Percentiles rank a stretch among this genome's conserved stretches.
These are phyloP conservation scores for Bipolaris bicolor DNA, from an alignment of 2,329 filamentous ascomycete species.

Conservation along the genomic window DNA sequence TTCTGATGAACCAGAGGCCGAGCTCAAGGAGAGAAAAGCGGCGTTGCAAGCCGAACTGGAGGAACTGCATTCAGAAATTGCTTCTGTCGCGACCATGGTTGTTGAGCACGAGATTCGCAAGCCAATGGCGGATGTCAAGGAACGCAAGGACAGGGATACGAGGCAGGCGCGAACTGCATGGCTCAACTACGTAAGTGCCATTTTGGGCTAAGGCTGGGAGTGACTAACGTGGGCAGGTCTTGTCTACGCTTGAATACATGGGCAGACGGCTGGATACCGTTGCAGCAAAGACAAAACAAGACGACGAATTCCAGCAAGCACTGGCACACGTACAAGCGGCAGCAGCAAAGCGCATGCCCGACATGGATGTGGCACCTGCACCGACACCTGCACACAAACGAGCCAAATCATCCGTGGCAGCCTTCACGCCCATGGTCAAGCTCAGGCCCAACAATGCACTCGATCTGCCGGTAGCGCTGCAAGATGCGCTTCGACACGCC, in stretches of 20 bases:
- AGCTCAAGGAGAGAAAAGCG: slow-evolving; percentile 58
- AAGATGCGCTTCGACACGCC: slow-evolving; percentile 44
- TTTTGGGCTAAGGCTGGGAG: too few relatives aligned
- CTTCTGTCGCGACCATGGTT: slow-evolving; percentile 73
- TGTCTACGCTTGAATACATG: slow-evolving; percentile 53
- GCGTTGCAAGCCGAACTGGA: slow-evolving; percentile 69
- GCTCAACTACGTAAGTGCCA: slow-evolving; percentile 50
- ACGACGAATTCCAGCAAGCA: slow-evolving; percentile 41
- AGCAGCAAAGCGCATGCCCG: slow-evolving; percentile 34
- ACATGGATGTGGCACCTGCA: slow-evolving; percentile 16
- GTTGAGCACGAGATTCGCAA: slow-evolving; percentile 70
- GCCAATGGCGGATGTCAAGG: slow-evolving; percentile 59
- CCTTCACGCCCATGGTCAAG: slow-evolving; percentile 39
- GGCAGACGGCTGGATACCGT: slow-evolving; percentile 42
- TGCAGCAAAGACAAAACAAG: slow-evolving; percentile 28
- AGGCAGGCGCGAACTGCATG: slow-evolving; percentile 48
- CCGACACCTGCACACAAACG: slow-evolving; percentile 29
- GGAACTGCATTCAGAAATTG: slow-evolving; percentile 71
- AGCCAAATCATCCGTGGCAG: slow-evolving; percentile 33
- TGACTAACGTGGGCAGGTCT: slow-evolving; percentile 35
- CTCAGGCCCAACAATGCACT: slow-evolving; percentile 36
- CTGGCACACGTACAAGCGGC: slow-evolving; percentile 36
- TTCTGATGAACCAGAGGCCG: slow-evolving; percentile 39
- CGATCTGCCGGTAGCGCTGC: slow-evolving; percentile 39
- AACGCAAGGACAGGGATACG: slow-evolving; percentile 45